Percentiles rank a stretch among this genome's conserved stretches.
Evolutionary conservation across 805 yeast species (phyloP).

Genomic region (Candida mattraensis): DNA sequence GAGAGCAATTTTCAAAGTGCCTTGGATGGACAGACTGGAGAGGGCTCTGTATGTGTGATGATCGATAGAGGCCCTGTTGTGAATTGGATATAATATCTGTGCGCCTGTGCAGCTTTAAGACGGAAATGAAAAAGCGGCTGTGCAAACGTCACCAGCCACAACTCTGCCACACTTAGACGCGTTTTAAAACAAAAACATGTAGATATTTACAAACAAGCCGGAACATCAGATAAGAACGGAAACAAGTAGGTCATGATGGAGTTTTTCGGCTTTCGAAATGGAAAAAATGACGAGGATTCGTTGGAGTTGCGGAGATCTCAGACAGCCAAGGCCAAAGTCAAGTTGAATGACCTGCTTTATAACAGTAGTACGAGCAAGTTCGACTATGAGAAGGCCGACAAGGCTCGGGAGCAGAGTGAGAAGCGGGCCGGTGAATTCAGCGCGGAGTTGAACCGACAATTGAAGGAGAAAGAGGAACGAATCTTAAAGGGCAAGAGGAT

Average conservation of each 20-base stretch:
- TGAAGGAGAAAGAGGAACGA: conserved; percentile 20
- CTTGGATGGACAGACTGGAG: too few species aligned
- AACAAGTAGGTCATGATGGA: too few species aligned
- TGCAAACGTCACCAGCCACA: background rate
- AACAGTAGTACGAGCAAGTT: conserved; percentile 9
- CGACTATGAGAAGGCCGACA: conserved; percentile 10
- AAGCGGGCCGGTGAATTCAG: conserved; percentile 16
- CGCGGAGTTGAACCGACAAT: conserved; percentile 17
- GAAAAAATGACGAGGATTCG: conserved; percentile 17
- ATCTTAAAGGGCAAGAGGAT: conserved; percentile 12
- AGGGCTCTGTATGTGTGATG: too few species aligned
- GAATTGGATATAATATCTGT: too few species aligned
- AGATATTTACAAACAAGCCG: conserved; percentile 7
- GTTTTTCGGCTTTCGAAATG: conserved; percentile 5
- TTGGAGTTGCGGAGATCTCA: conserved; percentile 19
- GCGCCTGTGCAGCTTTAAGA: too few species aligned
- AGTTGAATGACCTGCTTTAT: conserved; percentile 16
- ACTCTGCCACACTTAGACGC: conserved; percentile 5
- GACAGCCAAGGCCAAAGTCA: conserved; percentile 15
- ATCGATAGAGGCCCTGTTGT: too few species aligned
- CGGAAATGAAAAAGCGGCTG: too few species aligned
- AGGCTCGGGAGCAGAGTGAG: conserved; percentile 11
- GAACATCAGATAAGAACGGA: too few species aligned
- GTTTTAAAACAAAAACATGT: conserved; percentile 11
- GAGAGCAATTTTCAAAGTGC: too few species aligned